These are phyloP conservation scores for Blastobotrys terrestris DNA, from an alignment of 805 yeast species.

Conservation along the genomic window DNA sequence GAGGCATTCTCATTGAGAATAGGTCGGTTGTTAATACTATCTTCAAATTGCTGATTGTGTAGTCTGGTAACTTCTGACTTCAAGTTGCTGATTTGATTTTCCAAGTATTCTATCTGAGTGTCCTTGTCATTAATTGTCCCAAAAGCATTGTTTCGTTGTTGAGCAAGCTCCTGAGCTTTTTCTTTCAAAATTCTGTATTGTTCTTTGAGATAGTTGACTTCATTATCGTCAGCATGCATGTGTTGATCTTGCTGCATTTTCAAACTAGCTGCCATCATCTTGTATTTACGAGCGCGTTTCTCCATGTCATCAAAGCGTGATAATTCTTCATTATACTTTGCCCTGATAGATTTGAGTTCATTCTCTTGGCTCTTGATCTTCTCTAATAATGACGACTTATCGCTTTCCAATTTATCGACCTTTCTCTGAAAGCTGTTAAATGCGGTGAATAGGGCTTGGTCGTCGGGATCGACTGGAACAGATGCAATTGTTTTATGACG, in stretches of 20 bases:
- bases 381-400: constrained; percentile 10
- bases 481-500: constrained; percentile 19
- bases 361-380: constrained; percentile 5
- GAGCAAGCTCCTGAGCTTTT: background rate
- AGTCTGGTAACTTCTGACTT: background rate
- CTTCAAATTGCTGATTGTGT: background rate
- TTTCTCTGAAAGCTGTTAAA: constrained; percentile 15
- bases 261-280: constrained; percentile 4
- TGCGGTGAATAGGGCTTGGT: constrained; percentile 16
- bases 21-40: background rate
- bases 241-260: constrained; percentile 2
- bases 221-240: background rate
- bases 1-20: background rate
- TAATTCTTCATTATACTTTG: constrained; percentile 5
- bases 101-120: background rate
- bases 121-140: background rate
- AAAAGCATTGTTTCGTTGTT: background rate
- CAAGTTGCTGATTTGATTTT: background rate
- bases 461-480: constrained; percentile 19
- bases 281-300: constrained; percentile 10
- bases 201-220: background rate
- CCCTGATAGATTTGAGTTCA: constrained; percentile 6
- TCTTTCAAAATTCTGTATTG: background rate
- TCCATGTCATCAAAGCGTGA: constrained; percentile 7
- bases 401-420: constrained; percentile 20